Percentiles rank a stretch among this genome's conserved stretches.
Evolutionary conservation across 306 rosid genomes (phyloP).

Genomic region (Castanospermum australe): DNA sequence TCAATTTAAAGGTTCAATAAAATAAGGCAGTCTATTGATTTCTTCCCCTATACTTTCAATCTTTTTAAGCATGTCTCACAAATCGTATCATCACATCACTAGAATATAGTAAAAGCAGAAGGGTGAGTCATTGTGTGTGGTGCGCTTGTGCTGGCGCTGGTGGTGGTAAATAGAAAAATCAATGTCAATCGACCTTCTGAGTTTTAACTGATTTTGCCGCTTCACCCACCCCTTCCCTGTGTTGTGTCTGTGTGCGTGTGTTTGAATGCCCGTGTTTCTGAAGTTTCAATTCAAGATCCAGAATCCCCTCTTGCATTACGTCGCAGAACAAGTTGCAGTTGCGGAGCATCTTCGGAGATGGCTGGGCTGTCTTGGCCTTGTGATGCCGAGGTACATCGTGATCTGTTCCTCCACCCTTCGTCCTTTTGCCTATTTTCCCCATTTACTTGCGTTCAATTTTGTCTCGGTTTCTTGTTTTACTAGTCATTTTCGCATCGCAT

Average conservation of each 20-base stretch:
- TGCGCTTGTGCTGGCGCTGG: too few relatives aligned
- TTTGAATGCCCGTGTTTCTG: neutral
- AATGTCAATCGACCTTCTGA: neutral
- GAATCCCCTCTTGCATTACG: neutral
- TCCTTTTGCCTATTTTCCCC: too few relatives aligned
- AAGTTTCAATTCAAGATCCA: neutral
- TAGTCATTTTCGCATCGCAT: neutral
- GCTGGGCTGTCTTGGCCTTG: constrained; percentile 66
- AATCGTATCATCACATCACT: too few relatives aligned
- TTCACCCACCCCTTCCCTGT: neutral
- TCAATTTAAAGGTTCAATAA: too few relatives aligned
- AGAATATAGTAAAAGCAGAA: too few relatives aligned
- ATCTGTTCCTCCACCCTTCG: constrained; percentile 4
- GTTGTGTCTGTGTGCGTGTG: neutral
- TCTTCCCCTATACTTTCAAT: too few relatives aligned
- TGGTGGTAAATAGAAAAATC: too few relatives aligned
- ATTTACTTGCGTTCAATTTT: neutral
- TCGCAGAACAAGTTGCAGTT: neutral
- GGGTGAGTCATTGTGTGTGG: too few relatives aligned
- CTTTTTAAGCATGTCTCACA: too few relatives aligned
- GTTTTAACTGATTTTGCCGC: constrained; percentile 25
- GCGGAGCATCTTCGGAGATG: constrained; percentile 34
- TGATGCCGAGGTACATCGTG: constrained; percentile 53
- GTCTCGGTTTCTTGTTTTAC: neutral
- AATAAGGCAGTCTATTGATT: too few relatives aligned